Evolutionary conservation across 805 yeast species (phyloP).

Genomic region (Torulaspora quercuum): DNA sequence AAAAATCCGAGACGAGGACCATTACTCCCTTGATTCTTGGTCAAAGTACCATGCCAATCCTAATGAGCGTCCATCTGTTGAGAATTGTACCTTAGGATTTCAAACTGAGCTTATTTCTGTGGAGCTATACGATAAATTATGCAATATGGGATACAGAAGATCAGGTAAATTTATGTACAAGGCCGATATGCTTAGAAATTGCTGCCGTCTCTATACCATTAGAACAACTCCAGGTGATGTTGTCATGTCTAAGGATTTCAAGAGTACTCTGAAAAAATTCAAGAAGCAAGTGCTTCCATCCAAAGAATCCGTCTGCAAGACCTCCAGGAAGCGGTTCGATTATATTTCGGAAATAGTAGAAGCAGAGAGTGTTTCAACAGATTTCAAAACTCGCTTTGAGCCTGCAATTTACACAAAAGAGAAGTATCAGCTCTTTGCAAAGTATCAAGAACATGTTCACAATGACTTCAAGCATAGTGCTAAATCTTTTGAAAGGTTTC

Average conservation of each 20-base stretch:
- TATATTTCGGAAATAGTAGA: constrained; percentile 37
- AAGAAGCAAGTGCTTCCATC: constrained; percentile 22
- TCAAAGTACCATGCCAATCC: constrained; percentile 14
- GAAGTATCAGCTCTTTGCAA: constrained; percentile 59
- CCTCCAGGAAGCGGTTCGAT: constrained; percentile 25
- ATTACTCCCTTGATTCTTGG: constrained; percentile 42
- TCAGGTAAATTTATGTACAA: constrained; percentile 67
- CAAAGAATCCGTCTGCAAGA: constrained; percentile 4
- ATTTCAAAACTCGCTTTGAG: constrained; percentile 47
- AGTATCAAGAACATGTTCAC: constrained; percentile 71
- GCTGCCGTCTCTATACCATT: constrained; percentile 79
- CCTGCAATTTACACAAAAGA: constrained; percentile 51
- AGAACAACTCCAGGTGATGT: constrained; percentile 52
- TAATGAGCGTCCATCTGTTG: constrained; percentile 13
- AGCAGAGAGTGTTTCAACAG: constrained; percentile 36
- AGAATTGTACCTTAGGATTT: constrained; percentile 39
- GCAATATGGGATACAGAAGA: constrained; percentile 74
- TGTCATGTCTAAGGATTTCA: constrained; percentile 59
- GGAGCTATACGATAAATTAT: constrained; percentile 56
- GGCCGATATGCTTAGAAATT: constrained; percentile 65
- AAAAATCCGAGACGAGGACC: constrained; percentile 39
- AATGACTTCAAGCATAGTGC: constrained; percentile 51
- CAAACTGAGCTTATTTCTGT: constrained; percentile 46
- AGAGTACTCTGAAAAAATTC: constrained; percentile 63
- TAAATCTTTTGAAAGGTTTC: constrained; percentile 55